Conservation (phyloP, 2,329 filamentous ascomycete species). For the Iodosphaeria phyllophila region DNA sequence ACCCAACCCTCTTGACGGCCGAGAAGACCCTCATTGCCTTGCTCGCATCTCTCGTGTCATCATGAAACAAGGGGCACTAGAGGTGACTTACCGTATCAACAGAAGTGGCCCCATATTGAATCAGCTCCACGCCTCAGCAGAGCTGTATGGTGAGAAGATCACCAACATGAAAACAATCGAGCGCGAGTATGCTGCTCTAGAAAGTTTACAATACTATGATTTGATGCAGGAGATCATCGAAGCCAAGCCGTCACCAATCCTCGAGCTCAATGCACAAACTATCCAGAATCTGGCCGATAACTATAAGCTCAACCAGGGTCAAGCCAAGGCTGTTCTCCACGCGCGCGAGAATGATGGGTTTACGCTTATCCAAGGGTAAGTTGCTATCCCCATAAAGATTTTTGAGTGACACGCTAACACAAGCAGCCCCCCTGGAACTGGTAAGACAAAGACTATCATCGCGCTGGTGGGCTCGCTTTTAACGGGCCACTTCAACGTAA, state of each 20-base stretch:
- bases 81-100: conserved; percentile 71
- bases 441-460: conserved; percentile 96
- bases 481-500: conserved; percentile 31
- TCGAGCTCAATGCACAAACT: conserved; percentile 60
- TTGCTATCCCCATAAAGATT: conserved; percentile 1
- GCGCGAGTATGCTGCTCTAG: conserved; percentile 81
- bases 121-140: conserved; percentile 47
- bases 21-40: conserved; percentile 58
- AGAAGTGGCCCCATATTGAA: conserved; percentile 40
- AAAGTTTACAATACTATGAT: conserved; percentile 88
- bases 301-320: conserved; percentile 73
- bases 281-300: conserved; percentile 51
- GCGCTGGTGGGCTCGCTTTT: conserved; percentile 85
- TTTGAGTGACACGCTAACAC: conserved; percentile 12
- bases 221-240: conserved; percentile 80
- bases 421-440: conserved; percentile 70
- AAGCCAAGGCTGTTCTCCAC: conserved; percentile 80
- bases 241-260: conserved; percentile 75
- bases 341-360: conserved; percentile 94
- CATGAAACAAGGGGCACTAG: conserved; percentile 62
- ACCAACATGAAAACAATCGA: conserved; percentile 90
- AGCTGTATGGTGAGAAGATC: conserved; percentile 62
- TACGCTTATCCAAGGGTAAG: conserved; percentile 77
- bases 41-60: conserved; percentile 66
- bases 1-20: conserved; percentile 47